Percentiles rank a stretch among this genome's conserved stretches.
These are phyloP conservation scores for Sclerospora graminicola DNA, from an alignment of 352 stramenopile species.

Conservation along the genomic window DNA sequence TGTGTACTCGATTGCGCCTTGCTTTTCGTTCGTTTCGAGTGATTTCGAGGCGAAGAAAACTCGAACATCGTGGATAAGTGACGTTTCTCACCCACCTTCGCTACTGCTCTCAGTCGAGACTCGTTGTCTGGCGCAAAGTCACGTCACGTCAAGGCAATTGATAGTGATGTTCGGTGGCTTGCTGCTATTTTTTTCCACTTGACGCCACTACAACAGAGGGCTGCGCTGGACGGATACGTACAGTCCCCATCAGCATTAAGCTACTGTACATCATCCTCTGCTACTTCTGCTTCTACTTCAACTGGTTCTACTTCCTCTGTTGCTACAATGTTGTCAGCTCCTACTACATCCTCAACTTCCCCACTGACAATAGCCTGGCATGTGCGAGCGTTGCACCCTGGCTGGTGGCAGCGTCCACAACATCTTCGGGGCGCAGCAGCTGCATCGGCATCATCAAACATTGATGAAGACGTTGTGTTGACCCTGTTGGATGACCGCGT, in stretches of 20 bases:
- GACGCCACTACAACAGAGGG: constrained; percentile 6
- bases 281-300: too few species aligned
- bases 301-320: too few species aligned
- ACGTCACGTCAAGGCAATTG: not conserved
- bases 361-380: too few species aligned
- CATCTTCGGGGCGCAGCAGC: too few species aligned
- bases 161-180: constrained; percentile 5
- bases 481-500: too few species aligned
- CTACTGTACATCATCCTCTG: too few species aligned
- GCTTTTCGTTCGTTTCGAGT: constrained; percentile 17
- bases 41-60: constrained; percentile 28
- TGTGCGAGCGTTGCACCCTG: too few species aligned
- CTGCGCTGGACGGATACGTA: constrained; percentile 1
- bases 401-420: too few species aligned
- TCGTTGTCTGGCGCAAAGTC: constrained; percentile 11
- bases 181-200: constrained; percentile 2
- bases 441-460: too few species aligned
- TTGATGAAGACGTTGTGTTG: too few species aligned
- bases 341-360: too few species aligned
- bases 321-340: too few species aligned
- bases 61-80: constrained; percentile 27
- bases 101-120: constrained; percentile 2
- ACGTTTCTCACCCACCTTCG: constrained; percentile 23
- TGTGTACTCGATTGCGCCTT: constrained; percentile 3
- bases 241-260: constrained; percentile 18